Conservation (phyloP, 305 asterid genomes). For the Salvia sclarea region DNA sequence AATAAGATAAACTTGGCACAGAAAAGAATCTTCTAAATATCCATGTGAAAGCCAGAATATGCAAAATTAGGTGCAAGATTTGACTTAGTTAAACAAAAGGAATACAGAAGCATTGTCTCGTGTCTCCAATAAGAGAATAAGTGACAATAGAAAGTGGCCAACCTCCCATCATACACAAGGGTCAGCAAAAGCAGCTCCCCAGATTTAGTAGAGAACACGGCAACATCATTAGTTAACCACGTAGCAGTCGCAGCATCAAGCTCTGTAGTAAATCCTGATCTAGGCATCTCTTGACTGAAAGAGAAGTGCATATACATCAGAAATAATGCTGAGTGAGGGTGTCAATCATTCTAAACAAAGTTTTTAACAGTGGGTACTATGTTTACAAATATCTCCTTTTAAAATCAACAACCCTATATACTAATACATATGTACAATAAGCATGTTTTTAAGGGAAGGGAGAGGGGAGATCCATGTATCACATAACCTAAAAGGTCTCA, state of each 20-base stretch:
- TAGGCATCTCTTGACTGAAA: constrained; percentile 83
- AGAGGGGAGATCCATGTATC: background rate
- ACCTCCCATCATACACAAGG: constrained; percentile 95
- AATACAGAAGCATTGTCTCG: constrained; percentile 11
- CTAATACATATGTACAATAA: background rate
- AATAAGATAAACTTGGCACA: constrained; percentile 17
- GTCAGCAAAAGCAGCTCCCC: constrained; percentile 94
- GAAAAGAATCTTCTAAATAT: constrained; percentile 6
- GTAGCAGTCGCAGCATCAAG: constrained; percentile 91
- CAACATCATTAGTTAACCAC: constrained; percentile 95
- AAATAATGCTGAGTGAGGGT: constrained; percentile 27
- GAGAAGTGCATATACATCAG: constrained; percentile 29
- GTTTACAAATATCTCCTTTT: constrained; percentile 4
- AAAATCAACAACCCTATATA: constrained; percentile 19
- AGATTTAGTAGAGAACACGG: constrained; percentile 82
- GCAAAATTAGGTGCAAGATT: background rate
- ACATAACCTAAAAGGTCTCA: constrained; percentile 15
- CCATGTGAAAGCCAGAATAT: constrained; percentile 15
- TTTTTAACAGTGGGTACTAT: constrained; percentile 5
- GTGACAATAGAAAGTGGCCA: constrained; percentile 31
- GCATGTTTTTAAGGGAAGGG: background rate
- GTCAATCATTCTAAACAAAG: constrained; percentile 17
- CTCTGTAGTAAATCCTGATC: constrained; percentile 79
- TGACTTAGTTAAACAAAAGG: constrained; percentile 15
- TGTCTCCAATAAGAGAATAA: constrained; percentile 17